These are phyloP conservation scores for Scytalidium sp. DNA, from an alignment of 2,329 filamentous ascomycete species.

Conservation along the genomic window DNA sequence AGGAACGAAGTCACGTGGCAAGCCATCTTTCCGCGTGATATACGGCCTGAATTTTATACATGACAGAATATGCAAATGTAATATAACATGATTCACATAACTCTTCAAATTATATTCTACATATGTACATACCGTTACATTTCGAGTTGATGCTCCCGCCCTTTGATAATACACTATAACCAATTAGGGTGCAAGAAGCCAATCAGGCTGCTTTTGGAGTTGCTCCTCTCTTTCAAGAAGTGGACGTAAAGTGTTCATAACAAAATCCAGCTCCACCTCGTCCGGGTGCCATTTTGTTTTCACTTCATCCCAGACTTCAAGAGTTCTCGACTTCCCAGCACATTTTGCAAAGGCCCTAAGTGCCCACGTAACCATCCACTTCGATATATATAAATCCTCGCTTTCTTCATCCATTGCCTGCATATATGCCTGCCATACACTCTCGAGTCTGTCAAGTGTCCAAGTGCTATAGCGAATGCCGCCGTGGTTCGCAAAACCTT, in stretches of 20 bases:
- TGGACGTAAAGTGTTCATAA: constrained; percentile 18
- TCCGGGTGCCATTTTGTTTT: constrained; percentile 25
- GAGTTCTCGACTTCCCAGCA: constrained; percentile 22
- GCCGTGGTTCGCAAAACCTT: constrained; percentile 76
- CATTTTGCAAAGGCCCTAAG: constrained; percentile 60
- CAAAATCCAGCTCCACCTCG: constrained; percentile 25
- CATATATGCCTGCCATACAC: constrained; percentile 64
- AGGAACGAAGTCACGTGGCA: background rate
- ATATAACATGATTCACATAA: background rate
- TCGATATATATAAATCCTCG: constrained; percentile 48
- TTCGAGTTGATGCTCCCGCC: too few species aligned
- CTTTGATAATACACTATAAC: background rate
- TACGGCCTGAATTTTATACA: too few species aligned
- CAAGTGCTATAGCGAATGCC: constrained; percentile 64
- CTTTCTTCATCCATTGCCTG: constrained; percentile 44
- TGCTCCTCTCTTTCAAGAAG: constrained; percentile 16
- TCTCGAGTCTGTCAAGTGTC: constrained; percentile 66
- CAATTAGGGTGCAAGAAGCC: constrained; percentile 8
- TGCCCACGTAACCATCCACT: constrained; percentile 59
- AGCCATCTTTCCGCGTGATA: too few species aligned
- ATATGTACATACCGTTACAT: background rate
- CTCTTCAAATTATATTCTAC: background rate
- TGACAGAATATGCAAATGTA: too few species aligned
- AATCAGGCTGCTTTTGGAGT: constrained; percentile 13
- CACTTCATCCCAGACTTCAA: constrained; percentile 27